Evolutionary conservation across 345 rosid species (phyloP), one percentile per base, ranked within the genome.

Genomic region (Ceriops zippeliana): DNA sequence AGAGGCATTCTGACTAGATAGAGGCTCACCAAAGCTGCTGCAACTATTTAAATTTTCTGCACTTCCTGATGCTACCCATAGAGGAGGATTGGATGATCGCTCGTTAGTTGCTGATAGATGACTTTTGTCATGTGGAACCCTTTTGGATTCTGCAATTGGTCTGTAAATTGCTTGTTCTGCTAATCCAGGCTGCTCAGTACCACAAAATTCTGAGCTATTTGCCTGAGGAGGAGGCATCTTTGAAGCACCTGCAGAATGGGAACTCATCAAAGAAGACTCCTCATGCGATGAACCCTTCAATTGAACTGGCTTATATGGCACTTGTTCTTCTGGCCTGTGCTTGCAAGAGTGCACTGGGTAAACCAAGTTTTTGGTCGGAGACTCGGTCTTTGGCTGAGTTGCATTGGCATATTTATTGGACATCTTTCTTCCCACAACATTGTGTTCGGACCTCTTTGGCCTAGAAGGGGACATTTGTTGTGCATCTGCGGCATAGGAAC

Each of bases 1-100:
- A 11, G 74, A 35, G 32, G 83, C 74, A 58, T 52, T 72, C 30
- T 62, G 79, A 53, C 73, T 79, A 16, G 81, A 78, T 20, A 75
- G 72, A 13, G 65, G 4, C 62, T 69, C 60, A 4, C 35, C 70
- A 6, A 28, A 51, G 19, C 77, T 74, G 3, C 80, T 66, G 61
- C 65, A 70, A 26, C 71, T 62, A 28, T 75, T 75, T 2, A 37
- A 62, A 26, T 68, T 76, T 76, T 75, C 74, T 34, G 67, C 38
- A 56, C 63, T 79, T 54, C 79, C 71, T 61, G 83, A 56, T 69
- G 77, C 52, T 74, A 13, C 79, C 32, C 34, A 62, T 64, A 80
- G 70, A 17, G 76, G 77, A 68, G 69, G 58, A 57, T 58, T 72
- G 37, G 82, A 68, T 13, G 71, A 56, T 66, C 74, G 74, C 68